These are phyloP conservation scores for Phytophthora ohioensis DNA, from an alignment of 352 stramenopile genomes.

Conservation along the genomic window DNA sequence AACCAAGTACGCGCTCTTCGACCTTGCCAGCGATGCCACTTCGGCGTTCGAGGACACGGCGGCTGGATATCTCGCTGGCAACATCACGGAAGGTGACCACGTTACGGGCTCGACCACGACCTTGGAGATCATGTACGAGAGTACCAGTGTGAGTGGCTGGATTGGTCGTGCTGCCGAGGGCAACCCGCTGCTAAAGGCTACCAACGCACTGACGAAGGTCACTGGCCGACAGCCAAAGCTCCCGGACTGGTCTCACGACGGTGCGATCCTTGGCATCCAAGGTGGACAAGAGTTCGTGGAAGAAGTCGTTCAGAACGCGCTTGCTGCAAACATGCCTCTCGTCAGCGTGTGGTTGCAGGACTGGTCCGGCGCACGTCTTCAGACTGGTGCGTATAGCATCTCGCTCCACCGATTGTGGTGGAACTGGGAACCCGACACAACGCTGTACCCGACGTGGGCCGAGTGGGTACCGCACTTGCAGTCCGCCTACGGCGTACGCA, in stretches of 20 bases:
- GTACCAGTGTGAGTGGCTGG: conserved; percentile 28
- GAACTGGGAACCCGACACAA: conserved; percentile 41
- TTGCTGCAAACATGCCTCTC: conserved; percentile 30
- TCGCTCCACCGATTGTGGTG: conserved; percentile 35
- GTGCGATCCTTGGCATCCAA: conserved; percentile 39
- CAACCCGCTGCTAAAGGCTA: conserved; percentile 34
- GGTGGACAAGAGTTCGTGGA: conserved; percentile 39
- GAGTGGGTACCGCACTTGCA: conserved; percentile 37
- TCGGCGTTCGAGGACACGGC: conserved; percentile 39
- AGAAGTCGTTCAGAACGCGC: conserved; percentile 28
- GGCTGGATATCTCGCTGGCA: conserved; percentile 31
- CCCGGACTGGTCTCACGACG: conserved; percentile 36
- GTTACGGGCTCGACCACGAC: conserved; percentile 23
- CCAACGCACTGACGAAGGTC: conserved; percentile 28
- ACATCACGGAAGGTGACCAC: conserved; percentile 32
- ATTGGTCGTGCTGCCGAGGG: conserved; percentile 25
- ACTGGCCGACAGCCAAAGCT: conserved; percentile 29
- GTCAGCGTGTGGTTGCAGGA: conserved; percentile 37
- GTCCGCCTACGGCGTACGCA: conserved; percentile 15
- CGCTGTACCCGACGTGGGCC: conserved; percentile 36
- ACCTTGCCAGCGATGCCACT: conserved; percentile 34
- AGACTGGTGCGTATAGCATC: conserved; percentile 30
- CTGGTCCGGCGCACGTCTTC: conserved; percentile 33
- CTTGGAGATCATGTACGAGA: conserved; percentile 35
- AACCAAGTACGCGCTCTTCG: conserved; percentile 36